Base-by-base conservation (phyloP, 805 yeast genomes). In the Spathaspora arborariae region DNA sequence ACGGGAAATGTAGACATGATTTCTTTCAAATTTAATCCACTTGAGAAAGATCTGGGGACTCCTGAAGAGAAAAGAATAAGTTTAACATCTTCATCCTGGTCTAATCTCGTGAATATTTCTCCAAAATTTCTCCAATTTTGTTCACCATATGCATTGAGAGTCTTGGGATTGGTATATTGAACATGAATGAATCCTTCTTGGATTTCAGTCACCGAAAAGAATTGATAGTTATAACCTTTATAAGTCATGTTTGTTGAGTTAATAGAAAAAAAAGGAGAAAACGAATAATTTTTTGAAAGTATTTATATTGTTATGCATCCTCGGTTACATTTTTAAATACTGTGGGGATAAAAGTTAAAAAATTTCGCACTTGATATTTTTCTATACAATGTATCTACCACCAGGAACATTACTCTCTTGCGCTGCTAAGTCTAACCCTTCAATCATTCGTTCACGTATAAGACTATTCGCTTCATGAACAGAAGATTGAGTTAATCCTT, bases 11-110 rank as follows among this genome's bases (percentile, higher is more conserved):
- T 27, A 11, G 39, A 35, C 15, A 47, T 33, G 10, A 67, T 65
- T 5, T 58, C 63, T 51, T 73, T 72, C 56, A 86, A 59, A 58
- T 87, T 84, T 51, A 86, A 70, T 0, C 95, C 95, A 3, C 88
- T 71, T 21, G 82, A 70, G 56, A 87, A 82, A 2, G 83, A 72
- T 20, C 64, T 64, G 7, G 85, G 85, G 1, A 59, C 67, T 0
- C 84, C 82, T 1, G 82, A 75, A 0, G 86, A 67, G 6, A 87
- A 72, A 36, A 72, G 52, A 24, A 84, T 77, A 7, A 74, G 79
- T 20, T 78, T 75, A 20, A 82, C 75, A 1, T 63, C 64, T 2
- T 73, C 62, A 41, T 72, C 75, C 3, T 51, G 43, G 41, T 77
- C 80, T 20, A 86, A 66, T 37, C 54, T 51, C 16, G 61, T 55